Base-by-base conservation (phyloP, 2,329 filamentous ascomycete genomes). In the Fusarium guadeloupense region DNA sequence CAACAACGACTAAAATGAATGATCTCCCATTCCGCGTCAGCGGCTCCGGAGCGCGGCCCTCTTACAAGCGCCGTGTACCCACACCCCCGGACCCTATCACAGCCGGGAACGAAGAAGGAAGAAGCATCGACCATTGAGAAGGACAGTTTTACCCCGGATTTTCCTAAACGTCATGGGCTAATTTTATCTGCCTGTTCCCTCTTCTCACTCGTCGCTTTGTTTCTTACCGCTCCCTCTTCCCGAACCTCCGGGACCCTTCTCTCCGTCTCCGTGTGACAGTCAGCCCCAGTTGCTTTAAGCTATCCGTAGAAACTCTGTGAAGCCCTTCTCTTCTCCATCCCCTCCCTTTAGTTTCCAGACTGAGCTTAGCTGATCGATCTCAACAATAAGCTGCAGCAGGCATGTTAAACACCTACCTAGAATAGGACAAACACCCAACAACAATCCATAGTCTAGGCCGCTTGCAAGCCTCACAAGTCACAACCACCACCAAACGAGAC, bases 91-190 rank as follows among this genome's bases (percentile, higher is more conserved):
- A 45, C 34, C 45, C 57, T 48, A 58, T 49, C 60, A 40, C 43
- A n/a, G n/a, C n/a, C n/a, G n/a, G 35, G 23, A 47, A 61, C 14
- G 28, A 26, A 35, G 25, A 35, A 19, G 51, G 17, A 28, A 50
- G 33, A 50, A 37, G 33, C 40, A 61, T 55, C 28, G 33, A 39
- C 60, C 59, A 64, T 48, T 64, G 9, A 56, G 21, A 20, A 42
- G 20, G 35, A 59, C 43, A 55, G 13, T 40, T 43, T 59, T 67
- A 67, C 64, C 64, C 64, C 64, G 57, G 64, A 67, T 67, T 67
- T 67, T 58, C 49, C 33, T 48, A 23, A 62, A 62, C 64, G 60
- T 67, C 60, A 64, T 65, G 59, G 25, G 35, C 46, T 45, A 25
- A 35, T 19, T 42, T 12, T 47, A 47, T 42, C 25, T 37, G 25